Evolutionary conservation across 2,329 filamentous ascomycete species (phyloP), one percentile per base, ranked within the genome.

Genomic region (Clarireedia hainanense): DNA sequence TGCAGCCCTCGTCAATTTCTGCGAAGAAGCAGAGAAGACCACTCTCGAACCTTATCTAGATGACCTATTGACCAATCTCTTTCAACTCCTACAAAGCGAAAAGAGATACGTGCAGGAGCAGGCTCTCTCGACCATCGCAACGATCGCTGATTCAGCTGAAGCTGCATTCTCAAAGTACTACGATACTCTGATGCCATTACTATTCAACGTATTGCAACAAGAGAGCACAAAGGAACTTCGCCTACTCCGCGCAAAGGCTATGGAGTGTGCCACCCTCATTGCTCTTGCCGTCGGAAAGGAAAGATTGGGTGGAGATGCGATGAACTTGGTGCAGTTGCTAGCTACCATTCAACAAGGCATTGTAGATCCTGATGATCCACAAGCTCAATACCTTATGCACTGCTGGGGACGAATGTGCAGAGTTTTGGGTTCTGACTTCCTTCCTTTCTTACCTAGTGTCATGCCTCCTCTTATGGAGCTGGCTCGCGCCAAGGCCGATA

Each of bases 371-470:
- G 94, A 99, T 65, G 94, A 99, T 68, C 94, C 94, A 40, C 94
- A 99, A 72, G 88, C 91, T 15, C 92, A 95, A 67, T 99, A 99
- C 71, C 80, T 99, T 37, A 89, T 99, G 74, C 94, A 99, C 77
- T 99, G 94, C 75, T 99, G 94, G 94, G 94, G 94, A 52, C 85
- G 94, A 49, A 99, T 99, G 94, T 97, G 92, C 73, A 86, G 94
- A 62, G 92, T 99, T 30, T 80, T 99, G 60, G 91, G 88, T 20
- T 76, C 81, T 48, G 91, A 96, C 65, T 99, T 99, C 72, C 78
- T 97, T 12, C 91, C 91, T 15, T 99, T 95, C 77, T 79, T 99
- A 53, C 84, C 86, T 39, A 91, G 84, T 50, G 94, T 99, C 60
- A 97, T 99, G 84, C 92, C 92, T 6, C 94, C 94, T 20, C 79